A percentile compares a stretch with the other conserved stretches of the same genome.
phyloP scores from a whole-genome alignment of 2,329 filamentous ascomycete genomes.

The Acrodontium crateriforme region DNA sequence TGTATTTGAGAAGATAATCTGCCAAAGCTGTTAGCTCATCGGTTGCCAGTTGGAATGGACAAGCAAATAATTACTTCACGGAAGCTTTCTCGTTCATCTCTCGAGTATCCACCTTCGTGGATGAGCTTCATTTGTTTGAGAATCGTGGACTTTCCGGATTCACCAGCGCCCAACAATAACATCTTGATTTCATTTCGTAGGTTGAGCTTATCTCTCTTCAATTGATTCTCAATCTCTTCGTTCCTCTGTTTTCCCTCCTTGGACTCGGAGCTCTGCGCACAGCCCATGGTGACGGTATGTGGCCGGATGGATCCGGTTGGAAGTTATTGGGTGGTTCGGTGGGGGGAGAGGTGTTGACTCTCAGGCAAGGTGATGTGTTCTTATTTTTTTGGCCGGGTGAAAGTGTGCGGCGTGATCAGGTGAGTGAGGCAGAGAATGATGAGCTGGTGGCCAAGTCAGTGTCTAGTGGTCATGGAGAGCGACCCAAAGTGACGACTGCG shows the following conservation, averaged over 20 bases:
- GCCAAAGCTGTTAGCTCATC: constrained; percentile 4
- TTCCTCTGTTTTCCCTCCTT: constrained; percentile 99
- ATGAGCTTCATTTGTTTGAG: constrained; percentile 99
- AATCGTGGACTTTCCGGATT: constrained; percentile 91
- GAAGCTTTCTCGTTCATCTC: constrained; percentile 63
- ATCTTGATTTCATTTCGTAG: constrained; percentile 99
- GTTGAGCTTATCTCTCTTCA: constrained; percentile 97
- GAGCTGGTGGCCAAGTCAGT: no score
- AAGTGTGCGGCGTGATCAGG: not conserved
- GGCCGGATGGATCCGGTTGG: not conserved
- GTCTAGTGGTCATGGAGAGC: no score
- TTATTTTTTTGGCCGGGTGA: no score
- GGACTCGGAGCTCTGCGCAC: constrained; percentile 98
- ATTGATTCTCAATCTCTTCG: constrained; percentile 98
- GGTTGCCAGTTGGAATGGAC: not conserved
- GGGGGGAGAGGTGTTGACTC: no score
- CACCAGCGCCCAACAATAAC: constrained; percentile 95
- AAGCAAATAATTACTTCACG: constrained; percentile 33
- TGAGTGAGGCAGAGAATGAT: no score
- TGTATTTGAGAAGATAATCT: constrained; percentile 58
- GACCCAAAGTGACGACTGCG: no score
- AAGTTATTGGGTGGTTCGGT: not conserved
- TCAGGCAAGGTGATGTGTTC: no score
- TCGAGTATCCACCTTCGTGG: constrained; percentile 95
- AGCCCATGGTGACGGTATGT: constrained; percentile 70